Percentiles rank a stretch among this genome's conserved stretches.
Evolutionary conservation across 2,329 filamentous ascomycete genomes (phyloP).

Genomic region (Colletotrichum eremochloae): DNA sequence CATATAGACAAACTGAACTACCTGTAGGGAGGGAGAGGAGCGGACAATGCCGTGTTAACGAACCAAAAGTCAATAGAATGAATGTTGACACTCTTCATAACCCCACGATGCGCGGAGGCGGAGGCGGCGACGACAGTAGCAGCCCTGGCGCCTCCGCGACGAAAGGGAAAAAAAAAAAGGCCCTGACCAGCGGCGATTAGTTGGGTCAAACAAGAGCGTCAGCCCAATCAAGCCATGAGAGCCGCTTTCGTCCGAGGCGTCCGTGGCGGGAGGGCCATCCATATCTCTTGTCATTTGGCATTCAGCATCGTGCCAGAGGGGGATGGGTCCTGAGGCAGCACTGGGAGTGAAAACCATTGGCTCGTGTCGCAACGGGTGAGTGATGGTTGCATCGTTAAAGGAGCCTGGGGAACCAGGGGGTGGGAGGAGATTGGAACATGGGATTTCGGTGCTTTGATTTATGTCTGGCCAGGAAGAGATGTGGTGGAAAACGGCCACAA

Average conservation of each 20-base stretch:
- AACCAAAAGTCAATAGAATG: neutral
- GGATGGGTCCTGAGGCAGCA: neutral
- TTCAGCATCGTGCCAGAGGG: neutral
- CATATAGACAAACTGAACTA: neutral
- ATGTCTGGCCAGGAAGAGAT: neutral
- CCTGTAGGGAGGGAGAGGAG: neutral
- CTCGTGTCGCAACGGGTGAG: constrained; percentile 6
- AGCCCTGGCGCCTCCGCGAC: neutral
- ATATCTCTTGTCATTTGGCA: constrained; percentile 21
- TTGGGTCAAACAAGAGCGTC: constrained; percentile 9
- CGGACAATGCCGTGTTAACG: neutral
- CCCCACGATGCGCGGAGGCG: neutral
- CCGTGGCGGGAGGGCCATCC: neutral
- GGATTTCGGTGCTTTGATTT: neutral
- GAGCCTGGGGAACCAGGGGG: neutral
- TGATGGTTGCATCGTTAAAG: constrained; percentile 6
- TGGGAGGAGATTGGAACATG: constrained; percentile 9
- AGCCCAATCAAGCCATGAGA: constrained; percentile 13
- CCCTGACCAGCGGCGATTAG: neutral
- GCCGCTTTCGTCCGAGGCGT: constrained; percentile 39
- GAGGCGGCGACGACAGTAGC: too few relatives aligned
- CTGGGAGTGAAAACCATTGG: neutral
- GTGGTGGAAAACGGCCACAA: constrained; percentile 24
- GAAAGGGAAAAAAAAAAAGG: neutral
- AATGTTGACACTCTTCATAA: neutral